These are phyloP conservation scores for Raffaelea deltoideospora DNA, from an alignment of 2,329 filamentous ascomycete species.

Conservation along the genomic window DNA sequence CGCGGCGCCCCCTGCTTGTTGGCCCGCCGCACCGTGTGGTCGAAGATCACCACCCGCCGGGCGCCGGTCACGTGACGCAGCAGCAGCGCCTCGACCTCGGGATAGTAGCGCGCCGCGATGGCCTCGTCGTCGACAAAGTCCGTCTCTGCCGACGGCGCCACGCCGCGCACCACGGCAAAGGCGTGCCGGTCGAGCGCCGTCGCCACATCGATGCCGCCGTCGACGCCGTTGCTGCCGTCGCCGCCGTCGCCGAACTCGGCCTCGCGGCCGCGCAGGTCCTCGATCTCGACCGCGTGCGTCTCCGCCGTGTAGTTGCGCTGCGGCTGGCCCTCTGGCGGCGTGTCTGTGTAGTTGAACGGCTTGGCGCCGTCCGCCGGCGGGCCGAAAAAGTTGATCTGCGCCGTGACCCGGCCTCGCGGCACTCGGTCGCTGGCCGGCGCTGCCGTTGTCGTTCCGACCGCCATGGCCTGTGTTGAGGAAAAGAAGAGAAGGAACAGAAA, in stretches of 20 bases:
- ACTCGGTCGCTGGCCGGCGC: conserved; percentile 15
- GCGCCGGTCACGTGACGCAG: conserved; percentile 51
- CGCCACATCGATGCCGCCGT: no score
- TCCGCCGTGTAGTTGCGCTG: conserved; percentile 48
- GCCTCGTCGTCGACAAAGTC: conserved; percentile 54
- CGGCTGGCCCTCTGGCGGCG: conserved; percentile 42
- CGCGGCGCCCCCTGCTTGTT: conserved; percentile 40
- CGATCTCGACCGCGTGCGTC: conserved; percentile 39
- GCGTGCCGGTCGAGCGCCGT: conserved; percentile 29
- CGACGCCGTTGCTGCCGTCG: no score
- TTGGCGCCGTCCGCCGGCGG: conserved; percentile 41
- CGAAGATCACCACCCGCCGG: conserved; percentile 58
- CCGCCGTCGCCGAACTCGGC: conserved; percentile 11
- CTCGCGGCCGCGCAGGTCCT: conserved; percentile 62
- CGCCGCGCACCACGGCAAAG: conserved; percentile 48
- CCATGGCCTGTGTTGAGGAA: no score
- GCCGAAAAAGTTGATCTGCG: conserved; percentile 50
- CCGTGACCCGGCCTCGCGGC: conserved; percentile 44
- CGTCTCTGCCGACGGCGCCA: conserved; percentile 39
- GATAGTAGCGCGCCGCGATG: conserved; percentile 64
- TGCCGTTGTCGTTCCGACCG: neutral
- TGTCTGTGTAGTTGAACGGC: conserved; percentile 55
- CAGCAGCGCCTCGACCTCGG: conserved; percentile 63
- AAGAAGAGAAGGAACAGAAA: no score
- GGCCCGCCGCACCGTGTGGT: conserved; percentile 72